A percentile compares a stretch with the other conserved stretches of the same genome.
phyloP scores from a whole-genome alignment of 345 rosid species.

The Arabidopsis thaliana region TAIR10.1 NC_003074.8:23013501-23014000 shows the following conservation, averaged over 20 bases:
- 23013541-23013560: constrained; percentile 17
- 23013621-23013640: neutral
- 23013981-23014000: neutral
- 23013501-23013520: constrained; percentile 34
- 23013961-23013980: constrained; percentile 16
- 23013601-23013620: neutral
- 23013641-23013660: neutral
- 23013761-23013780: constrained; percentile 27
- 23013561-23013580: constrained; percentile 27
- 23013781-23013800: constrained; percentile 33
- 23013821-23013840: neutral
- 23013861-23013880: constrained; percentile 36
- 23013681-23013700: constrained; percentile 23
- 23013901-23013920: constrained; percentile 39
- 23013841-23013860: constrained; percentile 22
- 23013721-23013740: constrained; percentile 10
- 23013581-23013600: constrained; percentile 1
- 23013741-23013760: constrained; percentile 20
- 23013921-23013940: constrained; percentile 21
- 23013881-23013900: constrained; percentile 38
- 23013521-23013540: constrained; percentile 18
- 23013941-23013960: constrained; percentile 31
- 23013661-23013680: constrained; percentile 5
- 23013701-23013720: neutral
- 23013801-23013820: constrained; percentile 1